Base-by-base conservation (phyloP, 2,329 filamentous ascomycete genomes). In the Penicillium nordicum region DNA sequence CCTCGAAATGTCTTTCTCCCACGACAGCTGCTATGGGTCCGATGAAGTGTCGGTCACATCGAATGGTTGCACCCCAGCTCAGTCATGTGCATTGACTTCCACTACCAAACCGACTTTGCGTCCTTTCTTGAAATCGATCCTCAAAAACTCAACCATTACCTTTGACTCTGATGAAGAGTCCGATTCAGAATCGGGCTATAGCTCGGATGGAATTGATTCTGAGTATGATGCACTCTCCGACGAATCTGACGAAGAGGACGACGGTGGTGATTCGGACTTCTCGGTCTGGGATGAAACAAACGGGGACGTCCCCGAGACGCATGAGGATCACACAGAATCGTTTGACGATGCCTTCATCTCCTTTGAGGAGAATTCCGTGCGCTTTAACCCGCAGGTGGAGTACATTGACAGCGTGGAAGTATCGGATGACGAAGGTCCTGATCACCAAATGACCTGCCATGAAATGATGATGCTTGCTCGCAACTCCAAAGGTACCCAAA, bases 1-100 rank as follows among this genome's bases (percentile, higher is more conserved):
- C 25, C 65, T 74, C n/a, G 72, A 75, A 30, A 64, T 71, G 34
- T 74, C 72, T 14, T 59, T 73, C 27, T 73, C 71, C 30, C 73
- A 73, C 36, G 73, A 75, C 65, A 75, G 72, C 48, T 73, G 70
- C 49, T 75, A 74, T 61, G 70, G 67, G 46, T 75, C 73, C 12
- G 73, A 75, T 55, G 72, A 73, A 53, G 55, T 71, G 25, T 74
- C 73, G 21, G 63, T 69, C 56, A 62, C 67, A 14, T 72, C 72
- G n/a, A 67, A 63, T 25, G 63, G 63, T 40, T 61, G 69, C 14
- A 61, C 62, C 2, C 58, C 66, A 27, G 57, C 64, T 14, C 60
- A 65, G 21, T 62, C 68, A 41, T 58, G 58, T 53, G 58, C 52
- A 23, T 60, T 67, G n/a, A 63, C 64, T 29, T 60, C 41, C 25